Evolutionary conservation across 2,329 filamentous ascomycete genomes (phyloP).

Genomic region (Ambrosiella beaveri): DNA sequence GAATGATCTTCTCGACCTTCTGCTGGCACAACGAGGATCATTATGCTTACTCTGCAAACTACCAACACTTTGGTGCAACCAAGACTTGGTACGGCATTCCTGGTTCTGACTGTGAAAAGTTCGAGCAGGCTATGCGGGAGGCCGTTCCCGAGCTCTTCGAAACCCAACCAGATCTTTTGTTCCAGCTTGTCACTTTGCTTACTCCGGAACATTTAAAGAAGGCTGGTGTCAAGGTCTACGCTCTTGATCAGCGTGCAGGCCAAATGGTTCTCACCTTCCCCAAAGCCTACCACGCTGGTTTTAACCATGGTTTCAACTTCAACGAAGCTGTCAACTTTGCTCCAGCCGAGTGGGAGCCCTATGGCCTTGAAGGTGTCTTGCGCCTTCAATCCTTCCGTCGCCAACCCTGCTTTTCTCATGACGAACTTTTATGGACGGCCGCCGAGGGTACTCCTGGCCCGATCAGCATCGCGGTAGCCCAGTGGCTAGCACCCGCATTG

Average conservation of each 20-base stretch:
- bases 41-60: constrained; percentile 94
- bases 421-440: constrained; percentile 83
- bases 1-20: constrained; percentile 98
- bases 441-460: constrained; percentile 56
- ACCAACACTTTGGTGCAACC: constrained; percentile 93
- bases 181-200: constrained; percentile 90
- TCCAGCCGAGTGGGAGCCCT: constrained; percentile 86
- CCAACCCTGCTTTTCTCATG: constrained; percentile 93
- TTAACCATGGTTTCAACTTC: constrained; percentile 98
- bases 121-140: constrained; percentile 86
- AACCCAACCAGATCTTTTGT: constrained; percentile 86
- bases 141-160: constrained; percentile 94
- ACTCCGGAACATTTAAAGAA: constrained; percentile 87
- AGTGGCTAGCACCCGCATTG: constrained; percentile 83
- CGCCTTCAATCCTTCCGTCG: constrained; percentile 73
- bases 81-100: constrained; percentile 99
- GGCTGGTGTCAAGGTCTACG: constrained; percentile 82
- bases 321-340: constrained; percentile 99
- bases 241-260: constrained; percentile 86
- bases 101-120: constrained; percentile 80
- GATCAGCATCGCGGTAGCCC: constrained; percentile 69
- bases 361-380: constrained; percentile 70
- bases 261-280: constrained; percentile 96
- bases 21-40: constrained; percentile 99
- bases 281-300: constrained; percentile 91